A percentile compares a stretch with the other conserved stretches of the same genome.
Evolutionary conservation across 106 monocot genomes (phyloP).

Genomic region (Phalaenopsis equestris): DNA sequence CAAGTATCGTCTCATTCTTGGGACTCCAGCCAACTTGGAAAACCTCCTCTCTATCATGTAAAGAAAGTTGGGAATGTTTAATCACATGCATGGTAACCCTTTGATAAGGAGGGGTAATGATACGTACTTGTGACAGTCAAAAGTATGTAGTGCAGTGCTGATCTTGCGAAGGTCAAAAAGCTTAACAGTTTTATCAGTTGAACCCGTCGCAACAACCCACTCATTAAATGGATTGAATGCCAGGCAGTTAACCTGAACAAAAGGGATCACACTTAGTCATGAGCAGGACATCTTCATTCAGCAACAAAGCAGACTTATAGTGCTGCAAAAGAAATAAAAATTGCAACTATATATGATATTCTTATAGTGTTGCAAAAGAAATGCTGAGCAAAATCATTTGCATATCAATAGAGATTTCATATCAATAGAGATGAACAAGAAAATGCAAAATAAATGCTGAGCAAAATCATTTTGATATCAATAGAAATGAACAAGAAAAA

Average conservation of each 20-base stretch:
- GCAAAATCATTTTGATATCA: not conserved
- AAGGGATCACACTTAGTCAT: not conserved
- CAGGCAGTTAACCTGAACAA: conserved; percentile 80
- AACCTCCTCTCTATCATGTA: conserved; percentile 73
- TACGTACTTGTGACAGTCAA: conserved; percentile 86
- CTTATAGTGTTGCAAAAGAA: not conserved
- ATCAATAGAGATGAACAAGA: too few relatives aligned
- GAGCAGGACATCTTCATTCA: not conserved
- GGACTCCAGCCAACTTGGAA: conserved; percentile 99
- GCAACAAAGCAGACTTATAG: too few relatives aligned
- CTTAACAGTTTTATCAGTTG: conserved; percentile 98
- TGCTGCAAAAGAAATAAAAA: not conserved
- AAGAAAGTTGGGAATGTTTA: not conserved
- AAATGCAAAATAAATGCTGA: not conserved
- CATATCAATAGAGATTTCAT: too few relatives aligned
- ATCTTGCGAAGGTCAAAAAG: conserved; percentile 96
- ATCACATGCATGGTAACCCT: not conserved
- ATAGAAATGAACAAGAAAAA: too few relatives aligned
- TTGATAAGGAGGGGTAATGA: not conserved
- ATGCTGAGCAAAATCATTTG: not conserved
- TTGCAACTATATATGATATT: not conserved
- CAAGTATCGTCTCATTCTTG: conserved; percentile 93
- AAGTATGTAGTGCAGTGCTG: conserved; percentile 58
- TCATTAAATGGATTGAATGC: conserved; percentile 99
- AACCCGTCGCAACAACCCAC: conserved; percentile 98